Conservation (phyloP, 1,139 yeast genomes). For the Saccharomyces hybrid region DNA sequence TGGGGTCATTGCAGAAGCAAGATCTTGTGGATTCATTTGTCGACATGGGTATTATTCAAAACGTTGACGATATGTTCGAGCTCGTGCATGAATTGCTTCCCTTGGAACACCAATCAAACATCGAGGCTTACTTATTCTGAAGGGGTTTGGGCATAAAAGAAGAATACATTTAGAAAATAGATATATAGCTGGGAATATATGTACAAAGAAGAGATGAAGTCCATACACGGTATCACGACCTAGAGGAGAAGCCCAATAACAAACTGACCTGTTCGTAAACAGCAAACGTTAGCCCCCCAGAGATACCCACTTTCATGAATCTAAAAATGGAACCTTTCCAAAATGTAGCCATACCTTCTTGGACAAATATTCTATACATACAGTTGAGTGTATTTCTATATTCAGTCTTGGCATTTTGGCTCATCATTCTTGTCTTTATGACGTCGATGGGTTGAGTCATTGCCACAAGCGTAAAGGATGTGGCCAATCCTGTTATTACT, state of each 20-base stretch:
- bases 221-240: neutral
- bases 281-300: conserved; percentile 72
- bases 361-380: conserved; percentile 60
- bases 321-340: conserved; percentile 83
- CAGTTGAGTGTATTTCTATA: conserved; percentile 62
- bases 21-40: neutral
- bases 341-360: conserved; percentile 56
- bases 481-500: conserved; percentile 49
- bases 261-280: conserved; percentile 43
- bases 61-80: neutral
- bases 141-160: neutral
- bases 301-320: conserved; percentile 64
- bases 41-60: neutral
- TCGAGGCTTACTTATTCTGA: neutral
- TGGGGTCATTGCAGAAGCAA: neutral
- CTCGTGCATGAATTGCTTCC: neutral
- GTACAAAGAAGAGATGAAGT: neutral
- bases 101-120: neutral
- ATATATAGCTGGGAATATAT: neutral
- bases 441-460: conserved; percentile 90
- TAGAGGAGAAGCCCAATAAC: neutral
- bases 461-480: conserved; percentile 60
- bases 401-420: conserved; percentile 48
- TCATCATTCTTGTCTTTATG: conserved; percentile 81
- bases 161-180: neutral